phyloP scores from a whole-genome alignment of 1,139 yeast species.

The Diutina sp. region DNA sequence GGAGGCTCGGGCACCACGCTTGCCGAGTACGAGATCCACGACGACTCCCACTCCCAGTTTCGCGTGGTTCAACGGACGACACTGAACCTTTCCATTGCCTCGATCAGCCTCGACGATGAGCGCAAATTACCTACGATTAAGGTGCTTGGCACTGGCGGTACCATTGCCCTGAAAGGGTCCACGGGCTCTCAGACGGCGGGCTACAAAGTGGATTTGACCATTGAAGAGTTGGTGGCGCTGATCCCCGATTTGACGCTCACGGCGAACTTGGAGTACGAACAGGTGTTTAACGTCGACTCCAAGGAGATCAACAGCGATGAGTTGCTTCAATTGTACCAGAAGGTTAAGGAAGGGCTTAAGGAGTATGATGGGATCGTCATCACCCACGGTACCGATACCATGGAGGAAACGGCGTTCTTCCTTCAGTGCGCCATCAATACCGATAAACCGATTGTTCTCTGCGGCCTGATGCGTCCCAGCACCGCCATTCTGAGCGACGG shows the following conservation, averaged over 20 bases:
- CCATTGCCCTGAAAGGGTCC: constrained; percentile 55
- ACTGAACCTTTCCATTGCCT: not conserved
- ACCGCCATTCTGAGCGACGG: constrained; percentile 62
- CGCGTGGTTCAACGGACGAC: not conserved
- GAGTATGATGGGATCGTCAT: constrained; percentile 46
- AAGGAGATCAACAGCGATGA: constrained; percentile 41
- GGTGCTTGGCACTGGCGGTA: constrained; percentile 63
- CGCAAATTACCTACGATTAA: constrained; percentile 26
- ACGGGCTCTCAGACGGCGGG: constrained; percentile 52
- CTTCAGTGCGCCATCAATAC: constrained; percentile 45
- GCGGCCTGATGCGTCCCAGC: constrained; percentile 66
- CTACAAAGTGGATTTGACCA: constrained; percentile 52
- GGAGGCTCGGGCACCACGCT: not conserved
- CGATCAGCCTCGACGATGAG: not conserved
- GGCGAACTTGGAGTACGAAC: constrained; percentile 52
- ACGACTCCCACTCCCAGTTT: not conserved
- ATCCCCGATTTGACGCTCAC: constrained; percentile 51
- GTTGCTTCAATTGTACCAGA: constrained; percentile 20
- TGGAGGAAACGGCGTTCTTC: constrained; percentile 62
- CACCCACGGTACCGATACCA: constrained; percentile 64
- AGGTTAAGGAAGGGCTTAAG: constrained; percentile 29
- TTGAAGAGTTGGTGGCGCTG: constrained; percentile 42
- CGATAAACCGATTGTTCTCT: constrained; percentile 46
- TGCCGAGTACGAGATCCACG: not conserved
- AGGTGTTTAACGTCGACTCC: constrained; percentile 52